phyloP scores from a whole-genome alignment of 1,139 yeast species.

The Pneumocystis sp. region DNA sequence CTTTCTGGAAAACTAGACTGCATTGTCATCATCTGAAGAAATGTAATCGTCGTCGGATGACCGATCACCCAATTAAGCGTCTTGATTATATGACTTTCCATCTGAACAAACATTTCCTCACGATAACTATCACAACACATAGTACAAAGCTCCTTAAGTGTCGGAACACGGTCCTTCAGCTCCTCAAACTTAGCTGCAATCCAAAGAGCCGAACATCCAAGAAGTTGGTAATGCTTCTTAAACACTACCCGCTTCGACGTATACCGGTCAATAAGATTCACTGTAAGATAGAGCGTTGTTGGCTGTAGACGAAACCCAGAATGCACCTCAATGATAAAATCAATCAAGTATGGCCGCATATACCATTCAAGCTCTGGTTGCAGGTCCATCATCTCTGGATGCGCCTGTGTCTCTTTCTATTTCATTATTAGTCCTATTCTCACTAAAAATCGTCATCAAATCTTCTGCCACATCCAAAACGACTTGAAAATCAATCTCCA shows the following conservation, averaged over 20 bases:
- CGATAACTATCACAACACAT: conserved; percentile 81
- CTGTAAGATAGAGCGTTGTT: conserved; percentile 64
- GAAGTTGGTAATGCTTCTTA: conserved; percentile 79
- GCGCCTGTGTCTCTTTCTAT: conserved; percentile 26
- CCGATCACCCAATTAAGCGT: conserved; percentile 75
- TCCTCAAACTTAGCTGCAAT: conserved; percentile 89
- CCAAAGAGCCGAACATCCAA: conserved; percentile 90
- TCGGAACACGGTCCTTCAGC: conserved; percentile 70
- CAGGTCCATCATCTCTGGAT: conserved; percentile 58
- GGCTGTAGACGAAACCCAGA: conserved; percentile 59
- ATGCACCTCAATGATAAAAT: conserved; percentile 71
- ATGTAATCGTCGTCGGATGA: conserved; percentile 34
- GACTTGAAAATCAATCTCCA: too few relatives aligned
- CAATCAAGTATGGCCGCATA: conserved; percentile 80
- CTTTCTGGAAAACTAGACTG: conserved; percentile 17
- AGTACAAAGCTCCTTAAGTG: conserved; percentile 56
- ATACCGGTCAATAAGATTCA: conserved; percentile 76
- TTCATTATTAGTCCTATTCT: too few relatives aligned
- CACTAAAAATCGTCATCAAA: too few relatives aligned
- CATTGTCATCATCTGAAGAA: conserved; percentile 22
- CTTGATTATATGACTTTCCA: conserved; percentile 79
- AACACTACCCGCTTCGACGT: conserved; percentile 84
- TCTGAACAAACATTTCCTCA: conserved; percentile 78
- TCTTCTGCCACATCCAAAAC: neutral
- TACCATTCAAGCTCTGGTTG: conserved; percentile 91